These are phyloP conservation scores for Stemphylium vesicarium DNA, from an alignment of 2,329 filamentous ascomycete genomes.

Conservation along the genomic window DNA sequence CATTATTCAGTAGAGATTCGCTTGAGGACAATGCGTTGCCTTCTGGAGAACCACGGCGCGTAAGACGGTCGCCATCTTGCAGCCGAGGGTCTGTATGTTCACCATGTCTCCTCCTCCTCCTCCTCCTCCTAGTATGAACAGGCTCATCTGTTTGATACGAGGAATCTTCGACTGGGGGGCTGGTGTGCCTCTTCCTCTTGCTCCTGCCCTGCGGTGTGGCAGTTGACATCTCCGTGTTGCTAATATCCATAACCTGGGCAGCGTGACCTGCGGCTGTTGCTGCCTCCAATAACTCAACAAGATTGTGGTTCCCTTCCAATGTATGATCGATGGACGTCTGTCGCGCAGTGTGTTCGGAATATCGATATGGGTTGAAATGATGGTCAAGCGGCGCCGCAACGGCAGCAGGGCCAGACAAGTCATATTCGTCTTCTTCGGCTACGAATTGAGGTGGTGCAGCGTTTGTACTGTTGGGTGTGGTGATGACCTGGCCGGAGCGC, in stretches of 20 bases:
- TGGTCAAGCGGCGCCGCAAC: slow-evolving; percentile 20
- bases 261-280: slow-evolving; percentile 44
- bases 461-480: slow-evolving; percentile 32
- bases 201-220: slow-evolving; percentile 19
- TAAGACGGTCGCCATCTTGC: slow-evolving; percentile 3
- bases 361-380: slow-evolving; percentile 21
- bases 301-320: slow-evolving; percentile 39
- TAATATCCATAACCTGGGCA: slow-evolving; percentile 21
- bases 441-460: slow-evolving; percentile 20
- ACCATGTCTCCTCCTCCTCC: slow-evolving; percentile 34
- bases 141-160: slow-evolving; percentile 7
- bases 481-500: slow-evolving; percentile 35
- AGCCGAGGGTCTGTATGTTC: slow-evolving; percentile 25
- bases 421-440: slow-evolving; percentile 32
- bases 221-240: background rate
- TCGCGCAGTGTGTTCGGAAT: slow-evolving; percentile 19
- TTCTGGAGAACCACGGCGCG: slow-evolving; percentile 5
- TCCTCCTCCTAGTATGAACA: slow-evolving; percentile 30
- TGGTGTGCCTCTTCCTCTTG: slow-evolving; percentile 37
- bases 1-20: slow-evolving; percentile 43
- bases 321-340: slow-evolving; percentile 23
- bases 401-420: slow-evolving; percentile 18
- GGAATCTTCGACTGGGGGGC: slow-evolving; percentile 12
- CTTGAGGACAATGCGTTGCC: slow-evolving; percentile 22
- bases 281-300: slow-evolving; percentile 47